These are phyloP conservation scores for Protea cynaroides DNA, from an alignment of 164 flowering plant genomes.

Conservation along the genomic window DNA sequence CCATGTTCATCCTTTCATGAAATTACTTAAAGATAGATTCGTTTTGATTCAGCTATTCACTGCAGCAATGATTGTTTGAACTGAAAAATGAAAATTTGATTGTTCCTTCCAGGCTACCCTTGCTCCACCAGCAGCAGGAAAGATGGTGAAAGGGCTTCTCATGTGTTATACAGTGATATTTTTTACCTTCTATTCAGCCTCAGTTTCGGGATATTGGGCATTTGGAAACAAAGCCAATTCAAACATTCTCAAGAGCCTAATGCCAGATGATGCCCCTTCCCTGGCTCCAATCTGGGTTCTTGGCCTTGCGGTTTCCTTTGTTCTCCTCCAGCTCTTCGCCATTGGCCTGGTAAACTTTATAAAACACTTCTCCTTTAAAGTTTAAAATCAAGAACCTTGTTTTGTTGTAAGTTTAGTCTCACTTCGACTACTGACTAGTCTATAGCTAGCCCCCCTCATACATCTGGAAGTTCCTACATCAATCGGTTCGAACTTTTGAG, in stretches of 20 bases:
- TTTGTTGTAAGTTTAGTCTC: too few species aligned
- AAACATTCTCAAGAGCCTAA: conserved; percentile 66
- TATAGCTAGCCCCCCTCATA: too few species aligned
- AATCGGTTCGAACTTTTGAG: too few species aligned
- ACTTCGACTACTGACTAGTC: too few species aligned
- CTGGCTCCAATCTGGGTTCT: conserved; percentile 80
- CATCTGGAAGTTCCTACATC: too few species aligned
- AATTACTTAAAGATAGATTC: background rate
- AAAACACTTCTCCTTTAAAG: background rate
- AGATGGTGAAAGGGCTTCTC: conserved; percentile 83
- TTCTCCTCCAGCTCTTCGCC: conserved; percentile 90
- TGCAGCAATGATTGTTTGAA: too few species aligned
- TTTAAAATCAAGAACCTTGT: too few species aligned
- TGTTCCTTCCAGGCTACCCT: conserved; percentile 74
- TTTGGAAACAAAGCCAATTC: conserved; percentile 75
- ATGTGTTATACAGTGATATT: conserved; percentile 84
- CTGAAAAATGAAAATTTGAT: background rate
- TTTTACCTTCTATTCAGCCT: conserved; percentile 75
- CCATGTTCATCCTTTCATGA: background rate
- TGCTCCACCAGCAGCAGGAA: conserved; percentile 95
- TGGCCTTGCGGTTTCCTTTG: conserved; percentile 66
- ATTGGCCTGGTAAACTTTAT: conserved; percentile 69
- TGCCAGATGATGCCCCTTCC: conserved; percentile 86
- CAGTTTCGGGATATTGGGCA: conserved; percentile 80
- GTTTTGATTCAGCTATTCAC: too few species aligned